Base-by-base conservation (phyloP, 2,329 filamentous ascomycete species). In the Penicillium concentricum region DNA sequence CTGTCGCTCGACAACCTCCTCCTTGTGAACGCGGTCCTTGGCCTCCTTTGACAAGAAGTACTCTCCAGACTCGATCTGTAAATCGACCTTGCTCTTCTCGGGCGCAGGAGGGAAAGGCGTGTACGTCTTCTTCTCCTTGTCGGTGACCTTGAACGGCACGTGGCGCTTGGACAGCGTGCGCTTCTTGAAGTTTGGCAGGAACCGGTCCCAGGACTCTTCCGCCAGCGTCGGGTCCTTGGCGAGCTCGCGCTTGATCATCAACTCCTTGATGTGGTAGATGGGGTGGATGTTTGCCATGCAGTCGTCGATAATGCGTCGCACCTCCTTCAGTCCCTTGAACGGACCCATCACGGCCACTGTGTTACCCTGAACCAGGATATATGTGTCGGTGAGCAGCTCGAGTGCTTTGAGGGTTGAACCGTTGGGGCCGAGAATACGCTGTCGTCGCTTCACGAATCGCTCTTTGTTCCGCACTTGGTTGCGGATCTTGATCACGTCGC, bases 41-140 rank as follows among this genome's bases (percentile, higher is more conserved):
- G 91, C 92, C 70, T 92, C 87, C 81, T 96, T 96, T 71, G 88
- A 87, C 71, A 99, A 77, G 76, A 97, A 97, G 79, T 96, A 99
- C 79, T 97, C 93, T 78, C 94, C 93, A 67, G 86, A 92, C 81
- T 99, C 94, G 79, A 99, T 96, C 83, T 99, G 93, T 76, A 92
- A 78, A 77, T 99, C 94, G 67, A 99, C 85, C 85, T 97, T 99
- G 85, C 92, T 97, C 90, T 96, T 96, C 82, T 99, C 93, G 64
- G 92, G 92, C 42, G 92, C 85, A 7, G 94, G 94, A 47, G 94
- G 94, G 87, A 99, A 99, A 10, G 94, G 93, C 63, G 95, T 99
- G 81, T 97, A 99, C 13, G 82, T 77, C 84, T 96, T 97, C 84
- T 93, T 96, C 72, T 81, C 77, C 84, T 99, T 99, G 81, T 99